phyloP scores from a whole-genome alignment of 495 filamentous ascomycete genomes.

The Gamarada debralockiae region DNA sequence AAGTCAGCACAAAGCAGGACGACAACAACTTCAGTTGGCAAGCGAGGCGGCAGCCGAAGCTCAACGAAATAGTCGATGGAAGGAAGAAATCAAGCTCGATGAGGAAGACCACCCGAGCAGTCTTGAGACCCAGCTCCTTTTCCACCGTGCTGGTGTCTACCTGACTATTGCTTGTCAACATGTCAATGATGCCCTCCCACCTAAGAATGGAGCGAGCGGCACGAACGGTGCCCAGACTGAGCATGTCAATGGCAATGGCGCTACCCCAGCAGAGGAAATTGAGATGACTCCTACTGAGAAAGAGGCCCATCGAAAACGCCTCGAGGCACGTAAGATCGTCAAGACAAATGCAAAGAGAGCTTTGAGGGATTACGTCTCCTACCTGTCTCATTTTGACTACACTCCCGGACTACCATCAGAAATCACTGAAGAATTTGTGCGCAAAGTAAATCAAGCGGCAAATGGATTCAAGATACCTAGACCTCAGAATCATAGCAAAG shows the following conservation, averaged over 20 bases:
- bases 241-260: slow-evolving; percentile 12
- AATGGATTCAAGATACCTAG: slow-evolving; percentile 35
- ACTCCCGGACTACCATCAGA: slow-evolving; percentile 63
- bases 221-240: slow-evolving; percentile 24
- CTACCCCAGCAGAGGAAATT: background rate
- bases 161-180: slow-evolving; percentile 64
- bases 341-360: slow-evolving; percentile 70
- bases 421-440: slow-evolving; percentile 62
- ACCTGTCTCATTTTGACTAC: slow-evolving; percentile 70
- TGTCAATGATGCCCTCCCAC: slow-evolving; percentile 49
- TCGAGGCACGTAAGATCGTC: slow-evolving; percentile 61
- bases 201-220: slow-evolving; percentile 5
- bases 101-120: slow-evolving; percentile 71
- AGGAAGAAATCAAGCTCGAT: slow-evolving; percentile 51
- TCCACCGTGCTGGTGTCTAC: slow-evolving; percentile 73
- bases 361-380: slow-evolving; percentile 63
- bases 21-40: slow-evolving; percentile 41
- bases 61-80: slow-evolving; percentile 35
- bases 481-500: slow-evolving; percentile 18
- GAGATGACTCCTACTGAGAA: slow-evolving; percentile 32
- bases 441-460: slow-evolving; percentile 55
- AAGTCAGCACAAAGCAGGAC: slow-evolving; percentile 38
- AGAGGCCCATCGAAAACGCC: slow-evolving; percentile 39
- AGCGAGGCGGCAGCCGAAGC: slow-evolving; percentile 35
- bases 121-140: slow-evolving; percentile 67